phyloP scores from a whole-genome alignment of 208 protist genomes.

The Trypanosoma vivax region DNA sequence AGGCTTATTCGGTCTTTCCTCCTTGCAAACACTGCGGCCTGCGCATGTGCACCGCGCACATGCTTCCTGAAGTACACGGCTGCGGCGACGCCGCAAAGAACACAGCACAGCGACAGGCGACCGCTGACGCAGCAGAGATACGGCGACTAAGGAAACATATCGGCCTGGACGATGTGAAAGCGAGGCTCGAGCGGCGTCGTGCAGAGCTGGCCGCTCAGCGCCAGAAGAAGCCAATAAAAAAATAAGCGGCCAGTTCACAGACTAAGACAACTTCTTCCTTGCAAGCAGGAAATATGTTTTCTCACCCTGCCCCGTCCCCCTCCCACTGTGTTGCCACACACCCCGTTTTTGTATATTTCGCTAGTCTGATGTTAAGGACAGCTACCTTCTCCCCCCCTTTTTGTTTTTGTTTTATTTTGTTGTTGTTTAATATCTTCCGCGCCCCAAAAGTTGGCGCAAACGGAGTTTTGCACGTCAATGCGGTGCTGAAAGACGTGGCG shows the following conservation, averaged over 20 bases:
- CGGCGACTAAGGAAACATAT: conserved; percentile 51
- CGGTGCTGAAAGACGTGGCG: too few species aligned
- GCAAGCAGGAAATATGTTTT: background rate
- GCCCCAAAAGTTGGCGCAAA: too few species aligned
- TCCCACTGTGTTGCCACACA: background rate
- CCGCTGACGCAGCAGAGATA: conserved; percentile 43
- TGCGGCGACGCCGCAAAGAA: conserved; percentile 69
- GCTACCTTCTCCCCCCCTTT: too few species aligned
- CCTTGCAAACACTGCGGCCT: conserved; percentile 58
- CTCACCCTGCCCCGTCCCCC: background rate
- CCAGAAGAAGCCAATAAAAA: conserved; percentile 40
- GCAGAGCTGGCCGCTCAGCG: conserved; percentile 42
- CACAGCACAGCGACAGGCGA: conserved; percentile 44
- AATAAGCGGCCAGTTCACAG: background rate
- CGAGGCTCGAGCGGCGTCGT: conserved; percentile 47
- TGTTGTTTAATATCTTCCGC: too few species aligned
- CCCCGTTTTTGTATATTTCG: background rate
- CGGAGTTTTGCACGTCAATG: too few species aligned
- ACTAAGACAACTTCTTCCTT: background rate
- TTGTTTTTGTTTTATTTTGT: too few species aligned
- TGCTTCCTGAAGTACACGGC: conserved; percentile 82
- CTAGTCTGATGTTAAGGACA: background rate
- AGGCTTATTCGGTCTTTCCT: conserved; percentile 42
- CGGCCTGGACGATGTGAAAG: conserved; percentile 65
- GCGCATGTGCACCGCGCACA: conserved; percentile 67